A percentile compares a stretch with the other conserved stretches of the same genome.
phyloP scores from a whole-genome alignment of 2,329 filamentous ascomycete genomes.

The Rachicladosporium sp. region DNA sequence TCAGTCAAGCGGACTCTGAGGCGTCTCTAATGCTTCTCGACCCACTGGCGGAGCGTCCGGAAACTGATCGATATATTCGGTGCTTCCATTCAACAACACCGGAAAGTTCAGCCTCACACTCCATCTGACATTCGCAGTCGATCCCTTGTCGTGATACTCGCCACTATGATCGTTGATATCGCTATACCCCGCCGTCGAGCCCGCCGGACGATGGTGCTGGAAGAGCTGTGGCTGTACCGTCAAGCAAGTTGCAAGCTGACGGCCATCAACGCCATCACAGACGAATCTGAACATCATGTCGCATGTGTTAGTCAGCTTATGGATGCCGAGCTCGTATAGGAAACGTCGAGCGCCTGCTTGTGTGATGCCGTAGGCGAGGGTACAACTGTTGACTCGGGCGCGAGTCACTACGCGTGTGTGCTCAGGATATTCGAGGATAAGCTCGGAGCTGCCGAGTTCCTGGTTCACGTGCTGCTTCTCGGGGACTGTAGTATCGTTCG shows the following conservation, averaged over 20 bases:
- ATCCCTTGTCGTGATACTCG: constrained; percentile 18
- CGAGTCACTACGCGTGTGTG: constrained; percentile 36
- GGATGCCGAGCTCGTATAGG: constrained; percentile 33
- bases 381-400: constrained; percentile 29
- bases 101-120: constrained; percentile 32
- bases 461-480: constrained; percentile 11
- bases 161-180: constrained; percentile 27
- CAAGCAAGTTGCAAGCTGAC: constrained; percentile 28
- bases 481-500: constrained; percentile 14
- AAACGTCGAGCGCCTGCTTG: constrained; percentile 33
- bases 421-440: constrained; percentile 9
- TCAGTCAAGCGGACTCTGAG: too few relatives aligned
- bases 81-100: constrained; percentile 25
- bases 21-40: too few relatives aligned
- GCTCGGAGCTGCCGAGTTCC: constrained; percentile 12
- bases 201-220: constrained; percentile 33
- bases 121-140: constrained; percentile 28
- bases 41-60: too few relatives aligned
- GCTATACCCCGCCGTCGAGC: constrained; percentile 23
- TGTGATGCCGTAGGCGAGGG: constrained; percentile 34
- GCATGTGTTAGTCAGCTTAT: constrained; percentile 27
- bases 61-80: constrained; percentile 17
- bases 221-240: constrained; percentile 34
- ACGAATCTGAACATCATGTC: constrained; percentile 22
- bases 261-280: constrained; percentile 18